These are phyloP conservation scores for Neltuma alba DNA, from an alignment of 306 rosid genomes.

Conservation along the genomic window DNA sequence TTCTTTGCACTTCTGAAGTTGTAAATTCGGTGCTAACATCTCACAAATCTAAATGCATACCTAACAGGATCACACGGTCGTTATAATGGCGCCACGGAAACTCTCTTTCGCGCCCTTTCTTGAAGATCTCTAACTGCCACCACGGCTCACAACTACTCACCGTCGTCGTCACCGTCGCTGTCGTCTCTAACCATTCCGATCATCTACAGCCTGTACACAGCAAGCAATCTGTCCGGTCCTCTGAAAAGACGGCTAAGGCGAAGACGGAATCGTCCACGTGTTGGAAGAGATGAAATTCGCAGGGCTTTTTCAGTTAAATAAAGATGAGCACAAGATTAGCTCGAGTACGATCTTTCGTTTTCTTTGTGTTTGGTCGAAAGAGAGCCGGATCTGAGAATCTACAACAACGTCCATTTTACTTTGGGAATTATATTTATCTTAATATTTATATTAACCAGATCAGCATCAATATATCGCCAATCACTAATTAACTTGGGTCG, in stretches of 20 bases:
- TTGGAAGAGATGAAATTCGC: neutral
- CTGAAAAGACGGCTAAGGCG: neutral
- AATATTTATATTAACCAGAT: neutral
- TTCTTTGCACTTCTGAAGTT: neutral
- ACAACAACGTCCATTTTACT: neutral
- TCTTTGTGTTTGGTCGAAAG: too few species aligned
- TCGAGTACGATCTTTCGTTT: neutral
- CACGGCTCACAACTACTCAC: neutral
- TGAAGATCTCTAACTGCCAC: neutral
- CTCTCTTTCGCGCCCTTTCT: neutral
- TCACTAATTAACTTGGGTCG: neutral
- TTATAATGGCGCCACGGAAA: neutral
- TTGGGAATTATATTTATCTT: neutral
- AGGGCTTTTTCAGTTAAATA: too few species aligned
- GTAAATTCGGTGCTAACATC: neutral
- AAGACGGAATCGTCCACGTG: neutral
- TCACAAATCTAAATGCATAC: neutral
- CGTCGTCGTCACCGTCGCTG: neutral
- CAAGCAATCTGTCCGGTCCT: neutral
- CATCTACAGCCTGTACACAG: neutral
- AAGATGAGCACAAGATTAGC: neutral
- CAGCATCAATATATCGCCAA: neutral
- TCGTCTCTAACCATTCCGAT: neutral
- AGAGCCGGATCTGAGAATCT: neutral
- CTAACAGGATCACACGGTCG: neutral